These are phyloP conservation scores for Psilocybe cubensis DNA, from an alignment of 768 basidiomycete genomes.

Conservation along the genomic window DNA sequence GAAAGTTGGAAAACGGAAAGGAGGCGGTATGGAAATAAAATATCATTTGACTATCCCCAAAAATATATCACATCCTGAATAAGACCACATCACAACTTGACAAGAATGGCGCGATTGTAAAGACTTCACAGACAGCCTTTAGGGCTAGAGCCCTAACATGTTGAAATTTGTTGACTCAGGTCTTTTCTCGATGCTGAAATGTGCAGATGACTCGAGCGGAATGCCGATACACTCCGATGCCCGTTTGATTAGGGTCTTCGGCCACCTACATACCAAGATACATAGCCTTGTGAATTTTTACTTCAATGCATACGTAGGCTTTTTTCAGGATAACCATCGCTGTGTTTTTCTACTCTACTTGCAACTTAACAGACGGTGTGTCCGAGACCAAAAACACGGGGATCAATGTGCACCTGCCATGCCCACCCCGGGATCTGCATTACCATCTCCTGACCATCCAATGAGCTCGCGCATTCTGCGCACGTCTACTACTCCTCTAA, in stretches of 20 bases:
- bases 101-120: conserved; percentile 4
- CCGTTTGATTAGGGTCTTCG: background rate
- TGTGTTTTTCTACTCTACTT: background rate
- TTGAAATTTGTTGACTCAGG: background rate
- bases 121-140: background rate
- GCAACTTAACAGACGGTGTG: too few relatives aligned
- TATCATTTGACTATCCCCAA: conserved; percentile 5
- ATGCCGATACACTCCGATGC: background rate
- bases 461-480: conserved; percentile 74
- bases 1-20: conserved; percentile 8
- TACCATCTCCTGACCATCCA: conserved; percentile 52
- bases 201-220: background rate
- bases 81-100: conserved; percentile 1
- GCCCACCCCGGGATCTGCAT: conserved; percentile 8
- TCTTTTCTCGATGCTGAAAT: background rate
- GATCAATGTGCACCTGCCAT: conserved; percentile 1
- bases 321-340: background rate
- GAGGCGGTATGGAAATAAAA: conserved; percentile 1
- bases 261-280: background rate
- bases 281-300: conserved; percentile 7
- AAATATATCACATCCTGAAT: background rate
- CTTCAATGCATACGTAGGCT: background rate
- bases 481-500: conserved; percentile 73
- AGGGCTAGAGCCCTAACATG: background rate
- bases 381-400: background rate